Evolutionary conservation across 1,284 basidiomycete genomes (phyloP).

Genomic region (Trametes sp.): DNA sequence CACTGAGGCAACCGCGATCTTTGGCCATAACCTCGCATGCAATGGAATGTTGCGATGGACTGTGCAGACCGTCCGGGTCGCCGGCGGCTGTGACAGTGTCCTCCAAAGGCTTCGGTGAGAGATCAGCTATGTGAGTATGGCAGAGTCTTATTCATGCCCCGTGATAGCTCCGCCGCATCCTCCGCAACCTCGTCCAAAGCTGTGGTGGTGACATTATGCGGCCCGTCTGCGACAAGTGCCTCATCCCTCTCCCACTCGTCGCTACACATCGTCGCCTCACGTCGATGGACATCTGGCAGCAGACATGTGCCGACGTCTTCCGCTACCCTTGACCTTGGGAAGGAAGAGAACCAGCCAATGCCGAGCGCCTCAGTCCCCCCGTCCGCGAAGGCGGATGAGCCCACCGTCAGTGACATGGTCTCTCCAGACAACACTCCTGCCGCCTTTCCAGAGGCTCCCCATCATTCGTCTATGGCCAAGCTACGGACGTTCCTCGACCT

Average conservation of each 20-base stretch:
- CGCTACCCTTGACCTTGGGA: neutral
- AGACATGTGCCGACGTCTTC: neutral
- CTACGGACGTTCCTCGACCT: slow-evolving; percentile 37
- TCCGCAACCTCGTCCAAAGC: neutral
- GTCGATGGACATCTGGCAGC: neutral
- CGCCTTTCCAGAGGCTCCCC: neutral
- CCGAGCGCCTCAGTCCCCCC: neutral
- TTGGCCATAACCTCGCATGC: slow-evolving; percentile 41
- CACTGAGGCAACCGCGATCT: neutral
- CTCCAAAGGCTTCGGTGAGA: slow-evolving; percentile 26
- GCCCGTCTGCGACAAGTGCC: neutral
- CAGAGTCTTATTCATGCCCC: too few species aligned
- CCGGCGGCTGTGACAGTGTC: slow-evolving; percentile 41
- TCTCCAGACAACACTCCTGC: neutral
- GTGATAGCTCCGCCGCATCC: too few species aligned
- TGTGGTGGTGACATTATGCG: neutral
- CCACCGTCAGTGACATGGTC: neutral
- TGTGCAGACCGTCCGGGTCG: slow-evolving; percentile 48
- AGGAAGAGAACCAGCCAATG: too few species aligned
- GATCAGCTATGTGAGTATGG: neutral
- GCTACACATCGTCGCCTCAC: neutral
- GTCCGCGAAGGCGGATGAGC: neutral
- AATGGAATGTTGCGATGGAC: slow-evolving; percentile 65
- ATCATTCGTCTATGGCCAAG: slow-evolving; percentile 32
- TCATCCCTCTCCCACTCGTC: neutral